These are phyloP conservation scores for Neofusicoccum sp. DNA, from an alignment of 2,329 filamentous ascomycete genomes.

Conservation along the genomic window DNA sequence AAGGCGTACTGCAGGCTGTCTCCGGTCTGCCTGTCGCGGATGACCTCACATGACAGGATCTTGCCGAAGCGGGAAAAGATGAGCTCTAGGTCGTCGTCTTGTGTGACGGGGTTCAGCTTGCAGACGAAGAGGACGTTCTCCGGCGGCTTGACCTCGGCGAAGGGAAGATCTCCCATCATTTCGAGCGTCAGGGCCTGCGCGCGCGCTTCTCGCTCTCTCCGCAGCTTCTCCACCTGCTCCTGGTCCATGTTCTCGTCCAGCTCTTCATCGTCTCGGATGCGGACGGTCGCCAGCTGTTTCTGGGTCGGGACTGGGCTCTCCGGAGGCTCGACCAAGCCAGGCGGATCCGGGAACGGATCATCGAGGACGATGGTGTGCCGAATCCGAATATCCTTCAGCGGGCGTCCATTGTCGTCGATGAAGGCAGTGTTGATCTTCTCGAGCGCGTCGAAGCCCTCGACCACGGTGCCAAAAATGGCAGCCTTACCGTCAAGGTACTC, in stretches of 20 bases:
- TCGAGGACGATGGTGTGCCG: slow-evolving; percentile 91
- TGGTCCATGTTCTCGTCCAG: slow-evolving; percentile 78
- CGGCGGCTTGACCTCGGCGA: slow-evolving; percentile 94
- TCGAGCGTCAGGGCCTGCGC: slow-evolving; percentile 94
- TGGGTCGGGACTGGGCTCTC: slow-evolving; percentile 80
- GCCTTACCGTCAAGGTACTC: slow-evolving; percentile 91
- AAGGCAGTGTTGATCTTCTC: slow-evolving; percentile 93
- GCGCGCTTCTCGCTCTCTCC: slow-evolving; percentile 86
- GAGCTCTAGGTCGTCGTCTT: slow-evolving; percentile 89
- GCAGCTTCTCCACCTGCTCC: slow-evolving; percentile 74
- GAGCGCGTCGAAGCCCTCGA: slow-evolving; percentile 91
- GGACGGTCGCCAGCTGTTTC: slow-evolving; percentile 85
- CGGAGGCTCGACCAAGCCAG: slow-evolving; percentile 73
- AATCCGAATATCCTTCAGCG: slow-evolving; percentile 91
- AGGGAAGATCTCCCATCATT: slow-evolving; percentile 96
- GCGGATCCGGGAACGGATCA: slow-evolving; percentile 85
- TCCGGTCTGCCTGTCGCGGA: slow-evolving; percentile 88
- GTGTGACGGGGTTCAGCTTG: slow-evolving; percentile 96
- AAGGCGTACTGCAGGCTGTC: slow-evolving; percentile 98
- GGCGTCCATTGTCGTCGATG: slow-evolving; percentile 80
- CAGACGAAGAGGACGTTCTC: slow-evolving; percentile 98
- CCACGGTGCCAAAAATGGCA: slow-evolving; percentile 93
- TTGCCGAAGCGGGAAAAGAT: slow-evolving; percentile 97
- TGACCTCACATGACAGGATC: slow-evolving; percentile 94
- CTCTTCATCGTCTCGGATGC: slow-evolving; percentile 87